These are phyloP conservation scores for Casaregolazyma lundiana DNA, from an alignment of 1,139 yeast species.

Conservation along the genomic window DNA sequence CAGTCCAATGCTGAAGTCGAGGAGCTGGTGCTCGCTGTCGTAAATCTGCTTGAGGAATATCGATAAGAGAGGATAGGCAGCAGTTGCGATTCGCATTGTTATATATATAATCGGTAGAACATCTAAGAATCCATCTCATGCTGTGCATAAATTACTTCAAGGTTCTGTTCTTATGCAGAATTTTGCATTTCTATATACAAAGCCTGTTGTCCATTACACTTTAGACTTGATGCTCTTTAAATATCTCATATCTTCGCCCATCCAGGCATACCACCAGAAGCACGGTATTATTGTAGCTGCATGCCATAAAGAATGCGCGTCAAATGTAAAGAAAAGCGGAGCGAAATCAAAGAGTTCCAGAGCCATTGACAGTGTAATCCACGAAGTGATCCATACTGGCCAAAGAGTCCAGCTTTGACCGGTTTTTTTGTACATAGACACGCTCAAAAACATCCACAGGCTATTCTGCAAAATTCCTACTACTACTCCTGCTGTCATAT, in stretches of 20 bases:
- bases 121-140: no score
- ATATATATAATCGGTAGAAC: no score
- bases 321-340: conserved; percentile 60
- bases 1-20: conserved; percentile 49
- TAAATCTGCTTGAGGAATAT: conserved; percentile 29
- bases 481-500: conserved; percentile 83
- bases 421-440: conserved; percentile 19
- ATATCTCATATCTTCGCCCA: conserved; percentile 30
- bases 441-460: conserved; percentile 41
- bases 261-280: conserved; percentile 37
- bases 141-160: no score
- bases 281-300: conserved; percentile 38
- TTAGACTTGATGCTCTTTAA: conserved; percentile 8
- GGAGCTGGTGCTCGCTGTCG: conserved; percentile 49
- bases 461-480: conserved; percentile 74
- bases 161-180: no score
- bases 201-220: neutral
- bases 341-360: conserved; percentile 88
- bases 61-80: no score
- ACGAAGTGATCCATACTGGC: conserved; percentile 48
- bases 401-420: conserved; percentile 41
- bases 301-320: conserved; percentile 96
- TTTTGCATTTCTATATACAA: no score
- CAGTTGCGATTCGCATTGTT: no score
- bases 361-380: conserved; percentile 70